Evolutionary conservation across 441 rosid species (phyloP).

Genomic region (Aleurites moluccanus): DNA sequence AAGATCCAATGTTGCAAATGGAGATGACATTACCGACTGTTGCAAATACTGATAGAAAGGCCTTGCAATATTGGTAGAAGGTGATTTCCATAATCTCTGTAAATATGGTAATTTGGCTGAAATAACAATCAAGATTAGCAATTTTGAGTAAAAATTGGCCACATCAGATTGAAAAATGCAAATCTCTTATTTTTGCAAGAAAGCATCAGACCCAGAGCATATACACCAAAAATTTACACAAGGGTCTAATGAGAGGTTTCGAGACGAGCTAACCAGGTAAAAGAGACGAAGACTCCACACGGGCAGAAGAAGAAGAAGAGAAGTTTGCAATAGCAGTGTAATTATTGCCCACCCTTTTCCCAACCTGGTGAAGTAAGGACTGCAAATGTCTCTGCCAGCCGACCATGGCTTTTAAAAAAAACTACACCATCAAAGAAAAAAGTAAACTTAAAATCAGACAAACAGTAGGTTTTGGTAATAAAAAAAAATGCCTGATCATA

Average conservation of each 20-base stretch:
- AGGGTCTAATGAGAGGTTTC: neutral
- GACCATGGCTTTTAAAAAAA: conserved; percentile 42
- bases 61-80: conserved; percentile 34
- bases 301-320: conserved; percentile 28
- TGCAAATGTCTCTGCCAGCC: conserved; percentile 72
- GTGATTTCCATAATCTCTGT: conserved; percentile 35
- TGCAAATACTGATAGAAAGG: conserved; percentile 70
- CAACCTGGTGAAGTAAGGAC: conserved; percentile 45
- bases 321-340: conserved; percentile 34
- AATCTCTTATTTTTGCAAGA: neutral
- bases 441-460: neutral
- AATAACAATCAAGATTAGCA: conserved; percentile 15
- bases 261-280: conserved; percentile 34
- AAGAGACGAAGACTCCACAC: conserved; percentile 25
- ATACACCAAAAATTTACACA: no score
- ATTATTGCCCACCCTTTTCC: conserved; percentile 41
- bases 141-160: neutral
- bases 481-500: neutral
- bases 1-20: neutral
- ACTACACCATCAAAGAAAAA: neutral
- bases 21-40: conserved; percentile 45
- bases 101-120: conserved; percentile 38
- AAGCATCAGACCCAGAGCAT: neutral
- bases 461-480: neutral
- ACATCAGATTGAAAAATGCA: neutral